These are phyloP conservation scores for Xerophyta viscosa DNA, from an alignment of 106 monocot species.

Conservation along the genomic window DNA sequence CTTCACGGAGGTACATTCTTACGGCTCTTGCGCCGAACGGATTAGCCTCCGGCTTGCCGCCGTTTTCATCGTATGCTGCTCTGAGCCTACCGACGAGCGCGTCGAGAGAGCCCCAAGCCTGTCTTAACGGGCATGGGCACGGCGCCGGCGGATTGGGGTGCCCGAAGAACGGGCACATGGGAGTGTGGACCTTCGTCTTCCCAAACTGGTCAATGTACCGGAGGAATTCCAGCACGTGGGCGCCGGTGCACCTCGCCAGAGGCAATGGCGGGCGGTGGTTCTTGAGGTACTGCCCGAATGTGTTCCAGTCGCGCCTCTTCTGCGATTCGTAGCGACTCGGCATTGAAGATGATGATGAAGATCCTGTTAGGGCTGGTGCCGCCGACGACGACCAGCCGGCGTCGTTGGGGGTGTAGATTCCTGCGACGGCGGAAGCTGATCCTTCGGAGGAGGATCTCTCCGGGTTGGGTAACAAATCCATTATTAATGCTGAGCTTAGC, in stretches of 20 bases:
- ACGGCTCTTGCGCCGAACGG: constrained; percentile 9
- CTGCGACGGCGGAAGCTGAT: no score
- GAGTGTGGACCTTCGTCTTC: constrained; percentile 12
- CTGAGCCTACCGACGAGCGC: constrained; percentile 10
- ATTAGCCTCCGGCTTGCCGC: constrained; percentile 12
- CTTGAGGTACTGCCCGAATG: constrained; percentile 14
- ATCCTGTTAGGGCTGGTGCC: no score
- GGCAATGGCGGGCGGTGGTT: constrained; percentile 10
- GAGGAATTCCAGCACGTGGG: constrained; percentile 9
- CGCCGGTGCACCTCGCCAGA: constrained; percentile 9
- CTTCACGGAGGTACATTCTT: constrained; percentile 8
- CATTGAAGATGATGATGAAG: no score
- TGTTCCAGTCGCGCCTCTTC: constrained; percentile 16
- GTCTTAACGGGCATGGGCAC: constrained; percentile 8
- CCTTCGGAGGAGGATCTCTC: constrained; percentile 3
- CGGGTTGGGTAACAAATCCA: neutral
- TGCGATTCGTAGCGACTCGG: constrained; percentile 11
- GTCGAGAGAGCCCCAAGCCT: constrained; percentile 10
- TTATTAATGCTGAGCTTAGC: no score
- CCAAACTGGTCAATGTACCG: constrained; percentile 13
- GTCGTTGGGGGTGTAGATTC: neutral
- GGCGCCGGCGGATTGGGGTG: constrained; percentile 12
- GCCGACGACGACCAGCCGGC: neutral
- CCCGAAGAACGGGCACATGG: constrained; percentile 9
- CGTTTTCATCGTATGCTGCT: constrained; percentile 9